Base-by-base conservation (phyloP, 2,329 filamentous ascomycete species). In the Coniella lustricola region DNA sequence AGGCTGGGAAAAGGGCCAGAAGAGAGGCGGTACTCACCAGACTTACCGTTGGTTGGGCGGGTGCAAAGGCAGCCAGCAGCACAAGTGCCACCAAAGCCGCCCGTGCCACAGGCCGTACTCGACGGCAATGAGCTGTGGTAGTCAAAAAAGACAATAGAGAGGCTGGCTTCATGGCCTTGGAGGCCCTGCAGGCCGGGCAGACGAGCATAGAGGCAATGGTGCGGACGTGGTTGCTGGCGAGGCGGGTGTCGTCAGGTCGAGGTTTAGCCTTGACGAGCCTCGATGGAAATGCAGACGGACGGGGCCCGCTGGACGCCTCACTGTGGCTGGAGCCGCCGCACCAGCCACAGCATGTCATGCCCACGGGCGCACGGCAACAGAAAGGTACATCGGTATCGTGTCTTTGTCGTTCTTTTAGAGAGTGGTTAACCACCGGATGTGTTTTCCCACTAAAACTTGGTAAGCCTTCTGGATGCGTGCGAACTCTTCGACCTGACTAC, bases 181-280 rank as follows among this genome's bases (percentile, higher is more conserved):
- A 52, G 43, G 47, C 47, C 50, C 16, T 50, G 21, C 50, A 50
- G 31, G 39, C 32, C 17, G 40, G 44, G 39, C 21, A 48, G 32
- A 40, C 37, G 43, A 31, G 40, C 36, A 21, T 32, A 48, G 41
- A 17, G 31, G 21, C 50, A 35, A 35, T 50, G 47, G 22, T 46
- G 50, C 39, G 25, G 47, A 43, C 33, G 44, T 38, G 50, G 47
- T n/a, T 39, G 34, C 43, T 50, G 35, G 47, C 50, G 17, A 34
- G 17, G 33, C 44, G 32, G 50, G 35, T 34, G 43, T 22, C 50
- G 34, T 32, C 35, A 31, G 50, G 50, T 49, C 31, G 31, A 47
- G 44, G 41, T 46, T 42, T 36, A 43, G 29, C 33, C 21, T 38
- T 46, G 44, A 31, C 38, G 14, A 40, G 16, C 18, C 33, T 37